Evolutionary conservation across 176 grass and related monocot species (phyloP).

Genomic region (Hordeum vulgare): MorexV3_pseudomolecules_assembly NC_058522.1:63965809-63966308

Average conservation of each 20-base stretch:
- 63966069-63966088: not conserved
- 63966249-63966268: constrained; percentile 9
- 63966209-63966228: constrained; percentile 42
- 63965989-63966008: not conserved
- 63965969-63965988: not conserved
- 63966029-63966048: not conserved
- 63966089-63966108: not conserved
- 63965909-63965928: too few species aligned
- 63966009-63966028: not conserved
- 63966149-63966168: not conserved
- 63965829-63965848: too few species aligned
- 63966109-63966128: not conserved
- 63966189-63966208: constrained; percentile 17
- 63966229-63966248: constrained; percentile 50
- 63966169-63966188: constrained; percentile 2
- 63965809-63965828: too few species aligned
- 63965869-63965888: too few species aligned
- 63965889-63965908: too few species aligned
- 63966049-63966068: not conserved
- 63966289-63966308: constrained; percentile 50
- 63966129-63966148: constrained; percentile 12
- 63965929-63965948: not conserved
- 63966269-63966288: constrained; percentile 27
- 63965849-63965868: too few species aligned
- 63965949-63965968: not conserved